Evolutionary conservation across 345 rosid genomes (phyloP), one percentile per base, ranked within the genome.

Genomic region (Eucalyptus decipiens): DNA sequence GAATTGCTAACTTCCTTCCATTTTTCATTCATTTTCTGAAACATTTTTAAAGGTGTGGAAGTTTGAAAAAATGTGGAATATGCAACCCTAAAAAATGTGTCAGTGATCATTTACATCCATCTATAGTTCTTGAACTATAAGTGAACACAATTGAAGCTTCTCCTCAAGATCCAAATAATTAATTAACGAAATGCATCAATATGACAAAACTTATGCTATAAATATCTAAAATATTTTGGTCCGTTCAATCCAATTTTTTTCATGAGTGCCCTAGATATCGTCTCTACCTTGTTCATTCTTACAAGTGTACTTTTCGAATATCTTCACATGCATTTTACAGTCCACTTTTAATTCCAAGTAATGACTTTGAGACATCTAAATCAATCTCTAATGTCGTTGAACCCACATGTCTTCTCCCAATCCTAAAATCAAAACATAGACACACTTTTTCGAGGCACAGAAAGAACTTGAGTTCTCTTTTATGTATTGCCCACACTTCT

Each of bases 241-340:
- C 2, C 2, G 0, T 60, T 60, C 69, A 60, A 28, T 2, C 4
- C 16, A 60, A 11, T 0, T 60, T 12, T 28, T 60, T 60, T 6
- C 17, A 28, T 6, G 32, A 60, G 30, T 26, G 67, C 67, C n/a
- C n/a, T 1, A 11, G 0, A 28, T 1, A 60, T 23, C 2, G 0
- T 28, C 67, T 60, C 67, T 0, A 60, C 67, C 67, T 28, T 2
- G 67, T 26, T 60, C 8, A 60, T 26, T 60, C 15, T 60, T 60
- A 60, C 8, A 12, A 60, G 2, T 28, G 15, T 0, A 1, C n/a
- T 26, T 58, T 58, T 58, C 0, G 4, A 58, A 60, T 28, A 5
- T 24, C 67, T 60, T 60, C 65, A 11, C 67, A 28, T 60, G 16
- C 17, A 28, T 3, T 60, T 60, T 60, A 28, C 1, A 60, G 67